Evolutionary conservation across 148 eudicot species (phyloP).

Genomic region (Vaccinium vitisidaea): DNA sequence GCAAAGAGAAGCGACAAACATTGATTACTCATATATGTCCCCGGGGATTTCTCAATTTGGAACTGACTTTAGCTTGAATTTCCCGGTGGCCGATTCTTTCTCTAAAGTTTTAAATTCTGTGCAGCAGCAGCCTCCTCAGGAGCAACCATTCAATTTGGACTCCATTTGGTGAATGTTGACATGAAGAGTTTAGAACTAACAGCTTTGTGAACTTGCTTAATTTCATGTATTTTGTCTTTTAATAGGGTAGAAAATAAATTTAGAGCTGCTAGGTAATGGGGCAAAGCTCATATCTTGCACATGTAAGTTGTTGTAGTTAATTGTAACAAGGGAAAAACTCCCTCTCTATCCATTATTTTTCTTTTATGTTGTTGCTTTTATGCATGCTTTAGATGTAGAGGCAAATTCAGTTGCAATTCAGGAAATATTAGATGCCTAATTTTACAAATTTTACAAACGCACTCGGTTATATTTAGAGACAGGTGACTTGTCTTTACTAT

Average conservation of each 20-base stretch:
- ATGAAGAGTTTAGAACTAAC: not conserved
- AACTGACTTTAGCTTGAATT: slow-evolving; percentile 27
- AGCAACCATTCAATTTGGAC: slow-evolving; percentile 74
- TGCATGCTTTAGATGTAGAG: not conserved
- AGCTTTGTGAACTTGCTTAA: not conserved
- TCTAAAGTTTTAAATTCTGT: slow-evolving; percentile 34
- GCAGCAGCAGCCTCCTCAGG: slow-evolving; percentile 40
- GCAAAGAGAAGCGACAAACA: slow-evolving; percentile 34
- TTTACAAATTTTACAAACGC: no score
- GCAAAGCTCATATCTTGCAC: not conserved
- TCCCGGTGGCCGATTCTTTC: slow-evolving; percentile 30
- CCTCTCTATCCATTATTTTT: not conserved
- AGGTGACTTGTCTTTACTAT: no score
- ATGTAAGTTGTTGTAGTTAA: slow-evolving; percentile 3
- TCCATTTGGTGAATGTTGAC: slow-evolving; percentile 59
- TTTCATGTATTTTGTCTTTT: not conserved
- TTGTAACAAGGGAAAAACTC: not conserved
- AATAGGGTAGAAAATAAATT: not conserved
- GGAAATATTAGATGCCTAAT: no score
- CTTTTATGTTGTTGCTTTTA: not conserved
- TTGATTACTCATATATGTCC: slow-evolving; percentile 33
- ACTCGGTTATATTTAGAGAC: no score
- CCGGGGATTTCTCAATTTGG: slow-evolving; percentile 38
- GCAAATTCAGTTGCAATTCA: not conserved
- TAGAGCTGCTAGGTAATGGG: not conserved